These are phyloP conservation scores for Silene vulgaris DNA, from an alignment of 179 eudicot species.

Conservation along the genomic window DNA sequence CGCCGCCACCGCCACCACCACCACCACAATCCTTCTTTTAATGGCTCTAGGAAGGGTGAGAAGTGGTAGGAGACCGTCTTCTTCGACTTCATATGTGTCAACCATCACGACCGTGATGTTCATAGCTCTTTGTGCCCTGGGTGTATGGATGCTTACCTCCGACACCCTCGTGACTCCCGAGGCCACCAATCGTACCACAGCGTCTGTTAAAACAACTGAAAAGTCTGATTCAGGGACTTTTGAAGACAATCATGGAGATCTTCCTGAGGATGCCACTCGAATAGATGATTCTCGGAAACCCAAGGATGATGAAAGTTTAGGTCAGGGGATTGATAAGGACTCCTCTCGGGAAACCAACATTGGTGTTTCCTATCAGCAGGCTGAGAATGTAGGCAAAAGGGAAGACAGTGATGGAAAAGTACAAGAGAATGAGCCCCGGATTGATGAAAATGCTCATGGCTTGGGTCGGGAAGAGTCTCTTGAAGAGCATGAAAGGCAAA, in stretches of 20 bases:
- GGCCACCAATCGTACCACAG: conserved; percentile 32
- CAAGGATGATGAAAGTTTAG: conserved; percentile 19
- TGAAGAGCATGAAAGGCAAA: conserved; percentile 26
- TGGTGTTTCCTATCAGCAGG: conserved; percentile 17
- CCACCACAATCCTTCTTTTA: not conserved
- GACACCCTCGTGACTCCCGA: conserved; percentile 31
- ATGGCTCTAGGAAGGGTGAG: conserved; percentile 41
- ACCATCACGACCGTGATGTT: conserved; percentile 41
- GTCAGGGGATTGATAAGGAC: conserved; percentile 13
- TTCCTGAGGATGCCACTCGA: conserved; percentile 51
- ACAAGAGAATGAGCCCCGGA: conserved; percentile 21
- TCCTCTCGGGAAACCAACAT: conserved; percentile 20
- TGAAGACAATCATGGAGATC: conserved; percentile 51
- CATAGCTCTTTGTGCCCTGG: conserved; percentile 44
- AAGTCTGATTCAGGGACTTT: conserved; percentile 19
- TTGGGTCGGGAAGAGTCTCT: conserved; percentile 24
- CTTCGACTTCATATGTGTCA: conserved; percentile 44
- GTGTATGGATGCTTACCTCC: conserved; percentile 51
- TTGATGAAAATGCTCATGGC: conserved; percentile 25
- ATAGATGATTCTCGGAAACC: conserved; percentile 22
- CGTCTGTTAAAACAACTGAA: conserved; percentile 2
- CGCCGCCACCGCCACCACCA: conserved; percentile 2
- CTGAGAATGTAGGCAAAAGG: conserved; percentile 19
- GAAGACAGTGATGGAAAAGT: conserved; percentile 18
- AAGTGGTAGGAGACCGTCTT: conserved; percentile 37